phyloP scores from a whole-genome alignment of 208 protist species.

The Porcisia hertigi region DNA sequence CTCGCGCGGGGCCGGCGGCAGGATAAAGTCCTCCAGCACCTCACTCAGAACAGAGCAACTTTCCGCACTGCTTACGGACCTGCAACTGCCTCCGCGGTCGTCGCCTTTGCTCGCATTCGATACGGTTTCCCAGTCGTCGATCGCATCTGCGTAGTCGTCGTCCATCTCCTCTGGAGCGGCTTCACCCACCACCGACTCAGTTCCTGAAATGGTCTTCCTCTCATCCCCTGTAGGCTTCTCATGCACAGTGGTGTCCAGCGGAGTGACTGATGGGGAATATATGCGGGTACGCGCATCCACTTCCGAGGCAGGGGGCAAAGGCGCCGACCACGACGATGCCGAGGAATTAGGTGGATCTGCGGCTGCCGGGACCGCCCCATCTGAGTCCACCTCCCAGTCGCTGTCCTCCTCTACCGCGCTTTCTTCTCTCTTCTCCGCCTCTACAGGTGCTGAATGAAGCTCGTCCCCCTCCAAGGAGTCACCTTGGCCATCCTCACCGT shows the following conservation, averaged over 20 bases:
- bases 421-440: not conserved
- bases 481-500: not conserved
- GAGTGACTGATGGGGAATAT: no score
- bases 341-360: not conserved
- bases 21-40: not conserved
- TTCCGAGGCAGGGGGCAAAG: not conserved
- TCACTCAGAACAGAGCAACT: not conserved
- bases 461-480: not conserved
- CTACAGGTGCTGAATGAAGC: not conserved
- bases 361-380: not conserved
- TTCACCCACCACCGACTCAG: not conserved
- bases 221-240: not conserved
- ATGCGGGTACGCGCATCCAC: not conserved
- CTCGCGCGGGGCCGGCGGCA: slow-evolving; percentile 20
- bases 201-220: no score
- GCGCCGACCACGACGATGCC: not conserved
- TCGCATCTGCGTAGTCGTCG: slow-evolving; percentile 8
- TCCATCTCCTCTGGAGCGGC: not conserved
- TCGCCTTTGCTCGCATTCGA: slow-evolving; percentile 3
- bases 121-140: slow-evolving; percentile 21
- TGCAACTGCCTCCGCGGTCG: not conserved
- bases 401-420: not conserved
- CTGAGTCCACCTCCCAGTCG: slow-evolving; percentile 9
- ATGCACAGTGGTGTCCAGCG: no score
- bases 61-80: not conserved